Conservation (phyloP, 352 stramenopile species). For the Phytophthora idaei region DNA sequence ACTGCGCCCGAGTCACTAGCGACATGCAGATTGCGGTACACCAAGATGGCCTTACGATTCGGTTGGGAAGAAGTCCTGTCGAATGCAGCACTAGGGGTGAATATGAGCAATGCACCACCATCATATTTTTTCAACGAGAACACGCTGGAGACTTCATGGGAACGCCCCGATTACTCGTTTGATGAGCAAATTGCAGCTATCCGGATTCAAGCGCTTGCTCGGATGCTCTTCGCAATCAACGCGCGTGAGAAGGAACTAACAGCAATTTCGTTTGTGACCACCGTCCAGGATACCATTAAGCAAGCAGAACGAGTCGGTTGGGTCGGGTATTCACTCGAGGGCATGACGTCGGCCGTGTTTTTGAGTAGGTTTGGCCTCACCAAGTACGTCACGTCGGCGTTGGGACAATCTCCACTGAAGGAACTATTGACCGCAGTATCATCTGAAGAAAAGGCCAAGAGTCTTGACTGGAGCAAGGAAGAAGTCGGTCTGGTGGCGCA, state of each 20-base stretch:
- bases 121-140: slow-evolving; percentile 58
- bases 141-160: slow-evolving; percentile 57
- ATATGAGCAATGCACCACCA: slow-evolving; percentile 3
- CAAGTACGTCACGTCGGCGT: slow-evolving; percentile 45
- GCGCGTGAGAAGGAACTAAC: slow-evolving; percentile 31
- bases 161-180: slow-evolving; percentile 66
- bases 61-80: slow-evolving; percentile 58
- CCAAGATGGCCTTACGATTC: slow-evolving; percentile 62
- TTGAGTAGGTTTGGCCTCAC: slow-evolving; percentile 64
- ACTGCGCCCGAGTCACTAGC: slow-evolving; percentile 23
- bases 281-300: slow-evolving; percentile 40
- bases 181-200: slow-evolving; percentile 69
- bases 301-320: slow-evolving; percentile 39
- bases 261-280: slow-evolving; percentile 51
- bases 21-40: slow-evolving; percentile 48
- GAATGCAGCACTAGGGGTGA: neutral
- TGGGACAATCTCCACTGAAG: slow-evolving; percentile 36
- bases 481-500: slow-evolving; percentile 48
- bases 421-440: slow-evolving; percentile 41
- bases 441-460: slow-evolving; percentile 45
- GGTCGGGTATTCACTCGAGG: slow-evolving; percentile 79
- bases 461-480: slow-evolving; percentile 64
- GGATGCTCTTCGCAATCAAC: slow-evolving; percentile 51
- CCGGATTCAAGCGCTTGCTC: slow-evolving; percentile 64
- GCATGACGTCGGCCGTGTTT: slow-evolving; percentile 58